A percentile compares a stretch with the other conserved stretches of the same genome.
phyloP scores from a whole-genome alignment of 441 rosid species.

The Pelargonium fulgidum region DNA sequence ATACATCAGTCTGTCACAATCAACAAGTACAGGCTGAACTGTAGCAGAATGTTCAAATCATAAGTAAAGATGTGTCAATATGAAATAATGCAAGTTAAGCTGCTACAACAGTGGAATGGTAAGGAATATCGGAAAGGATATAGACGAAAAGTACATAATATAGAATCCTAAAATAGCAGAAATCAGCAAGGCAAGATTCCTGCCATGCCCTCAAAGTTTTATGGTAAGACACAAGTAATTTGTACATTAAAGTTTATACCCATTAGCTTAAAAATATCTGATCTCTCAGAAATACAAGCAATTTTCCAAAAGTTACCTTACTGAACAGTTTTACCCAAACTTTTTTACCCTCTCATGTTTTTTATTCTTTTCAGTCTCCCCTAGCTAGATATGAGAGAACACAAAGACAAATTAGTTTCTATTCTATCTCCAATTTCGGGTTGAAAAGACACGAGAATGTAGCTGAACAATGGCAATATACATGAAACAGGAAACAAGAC shows the following conservation, averaged over 20 bases:
- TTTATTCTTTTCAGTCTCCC: not conserved
- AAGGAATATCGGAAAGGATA: not conserved
- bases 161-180: not conserved
- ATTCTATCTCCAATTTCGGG: not conserved
- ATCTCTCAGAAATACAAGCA: not conserved
- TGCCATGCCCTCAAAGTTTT: not conserved
- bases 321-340: not conserved
- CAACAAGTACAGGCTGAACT: not conserved
- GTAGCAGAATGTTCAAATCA: not conserved
- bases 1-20: not conserved
- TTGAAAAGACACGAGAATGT: not conserved
- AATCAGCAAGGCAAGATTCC: not conserved
- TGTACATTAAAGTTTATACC: not conserved
- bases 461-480: not conserved
- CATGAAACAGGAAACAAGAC: slow-evolving; percentile 11
- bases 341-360: not conserved
- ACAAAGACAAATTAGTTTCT: not conserved
- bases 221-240: not conserved
- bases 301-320: not conserved
- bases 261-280: not conserved
- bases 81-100: not conserved
- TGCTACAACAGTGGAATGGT: not conserved
- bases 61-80: not conserved
- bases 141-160: not conserved
- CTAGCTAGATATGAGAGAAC: not conserved